These are phyloP conservation scores for Colletotrichum tamarilloi DNA, from an alignment of 2,329 filamentous ascomycete species.

Conservation along the genomic window DNA sequence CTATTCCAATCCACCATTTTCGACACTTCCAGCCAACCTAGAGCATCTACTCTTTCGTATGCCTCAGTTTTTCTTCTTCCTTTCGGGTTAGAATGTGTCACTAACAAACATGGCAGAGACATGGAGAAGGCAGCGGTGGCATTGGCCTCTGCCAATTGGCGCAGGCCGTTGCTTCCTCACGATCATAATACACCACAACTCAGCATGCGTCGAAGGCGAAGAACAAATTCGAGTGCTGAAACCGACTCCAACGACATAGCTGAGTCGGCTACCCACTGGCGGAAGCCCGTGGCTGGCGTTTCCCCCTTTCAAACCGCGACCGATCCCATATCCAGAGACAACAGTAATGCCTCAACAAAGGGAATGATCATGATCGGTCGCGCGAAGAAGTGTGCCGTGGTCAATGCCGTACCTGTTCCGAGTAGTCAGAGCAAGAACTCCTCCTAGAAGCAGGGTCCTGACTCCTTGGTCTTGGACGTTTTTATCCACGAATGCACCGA, in stretches of 20 bases:
- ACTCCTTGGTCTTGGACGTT: slow-evolving; percentile 23
- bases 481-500: slow-evolving; percentile 22
- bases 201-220: slow-evolving; percentile 1
- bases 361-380: background rate
- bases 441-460: slow-evolving; percentile 19
- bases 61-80: background rate
- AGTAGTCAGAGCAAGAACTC: background rate
- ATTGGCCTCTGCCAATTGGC: slow-evolving; percentile 19
- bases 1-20: background rate
- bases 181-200: background rate
- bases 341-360: background rate
- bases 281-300: slow-evolving; percentile 7
- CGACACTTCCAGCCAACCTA: background rate
- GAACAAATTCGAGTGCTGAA: background rate
- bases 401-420: background rate
- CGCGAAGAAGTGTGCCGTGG: background rate
- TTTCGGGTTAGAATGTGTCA: background rate
- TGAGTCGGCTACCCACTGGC: slow-evolving; percentile 16
- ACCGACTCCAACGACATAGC: slow-evolving; percentile 10
- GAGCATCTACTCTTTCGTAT: background rate
- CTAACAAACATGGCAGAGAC: background rate
- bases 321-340: slow-evolving; percentile 1
- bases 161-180: background rate
- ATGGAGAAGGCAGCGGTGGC: slow-evolving; percentile 9
- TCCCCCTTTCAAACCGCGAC: slow-evolving; percentile 1